Evolutionary conservation across 2,329 filamentous ascomycete species (phyloP), one percentile per base, ranked within the genome.

Genomic region (Beauveria pseudobassiana): DNA sequence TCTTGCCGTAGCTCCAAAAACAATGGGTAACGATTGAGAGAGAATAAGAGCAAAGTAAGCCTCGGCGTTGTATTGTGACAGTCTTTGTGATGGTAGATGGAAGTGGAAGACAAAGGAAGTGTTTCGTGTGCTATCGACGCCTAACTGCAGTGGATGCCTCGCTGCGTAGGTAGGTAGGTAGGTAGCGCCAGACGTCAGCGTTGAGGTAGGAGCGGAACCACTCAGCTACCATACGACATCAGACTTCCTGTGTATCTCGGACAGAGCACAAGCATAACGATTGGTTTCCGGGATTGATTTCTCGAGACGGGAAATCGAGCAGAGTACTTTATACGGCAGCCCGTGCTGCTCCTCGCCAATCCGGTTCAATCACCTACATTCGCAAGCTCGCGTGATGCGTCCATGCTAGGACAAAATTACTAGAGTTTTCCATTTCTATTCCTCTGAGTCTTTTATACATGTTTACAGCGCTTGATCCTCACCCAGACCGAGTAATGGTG

Each of bases 391-490:
- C 26, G 6, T 34, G 30, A 9, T 52, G 24, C 49, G 38, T 24
- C 28, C 38, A 30, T 30, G 24, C 22, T n/a, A n/a, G 48, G 53
- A 46, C 40, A 43, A 54, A 55, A 55, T 40, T 53, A 63, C 51
- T 45, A 50, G 49, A 20, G n/a, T 55, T 34, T 58, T 48, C 50
- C 50, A 48, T 48, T 51, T 63, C 61, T 63, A 60, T 59, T 43
- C 56, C 51, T 53, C 43, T 63, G 52, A 43, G 38, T 45, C 20
- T 56, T 63, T 63, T 63, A 38, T 63, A 63, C 61, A 63, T 54
- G 55, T 60, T 60, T 70, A 70, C 66, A 71, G 66, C 51, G 59
- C 20, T 42, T 42, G 0, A 26, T 26, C 46, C 45, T 45, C 62
- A 48, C 46, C 50, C 59, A 49, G 52, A 62, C 57, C 60, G 67